These are phyloP conservation scores for Avena atlantica DNA, from an alignment of 176 grass and related monocot genomes.

Conservation along the genomic window DNA sequence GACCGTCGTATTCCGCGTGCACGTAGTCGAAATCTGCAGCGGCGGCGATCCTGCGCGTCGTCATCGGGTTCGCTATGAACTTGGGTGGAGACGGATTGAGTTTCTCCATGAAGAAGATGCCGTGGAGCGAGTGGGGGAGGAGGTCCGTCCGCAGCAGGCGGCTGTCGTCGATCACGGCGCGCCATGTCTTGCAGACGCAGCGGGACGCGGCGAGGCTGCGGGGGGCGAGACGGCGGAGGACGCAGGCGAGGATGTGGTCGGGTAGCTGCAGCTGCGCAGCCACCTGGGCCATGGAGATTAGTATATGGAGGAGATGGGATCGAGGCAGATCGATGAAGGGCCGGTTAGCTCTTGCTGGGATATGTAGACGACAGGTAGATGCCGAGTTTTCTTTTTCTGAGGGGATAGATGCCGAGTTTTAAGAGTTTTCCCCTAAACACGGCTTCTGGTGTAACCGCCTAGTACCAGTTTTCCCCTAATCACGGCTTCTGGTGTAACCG, in stretches of 20 bases:
- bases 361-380: too few relatives aligned
- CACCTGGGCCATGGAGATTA: neutral
- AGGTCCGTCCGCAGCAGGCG: neutral
- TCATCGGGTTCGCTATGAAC: neutral
- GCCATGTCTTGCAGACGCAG: neutral
- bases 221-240: neutral
- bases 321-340: too few relatives aligned
- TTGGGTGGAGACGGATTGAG: neutral
- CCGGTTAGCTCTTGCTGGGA: too few relatives aligned
- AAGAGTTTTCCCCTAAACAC: too few relatives aligned
- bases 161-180: neutral
- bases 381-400: too few relatives aligned
- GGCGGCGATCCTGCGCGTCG: neutral
- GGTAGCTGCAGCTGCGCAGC: neutral
- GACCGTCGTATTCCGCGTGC: neutral
- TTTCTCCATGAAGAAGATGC: neutral
- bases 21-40: neutral
- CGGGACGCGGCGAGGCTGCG: neutral
- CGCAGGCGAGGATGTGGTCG: neutral
- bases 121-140: neutral
- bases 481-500: too few relatives aligned
- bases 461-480: too few relatives aligned
- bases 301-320: too few relatives aligned
- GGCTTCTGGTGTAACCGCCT: too few relatives aligned
- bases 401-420: too few relatives aligned